Base-by-base conservation (phyloP, 352 stramenopile genomes). In the Pythium angustatum region DNA sequence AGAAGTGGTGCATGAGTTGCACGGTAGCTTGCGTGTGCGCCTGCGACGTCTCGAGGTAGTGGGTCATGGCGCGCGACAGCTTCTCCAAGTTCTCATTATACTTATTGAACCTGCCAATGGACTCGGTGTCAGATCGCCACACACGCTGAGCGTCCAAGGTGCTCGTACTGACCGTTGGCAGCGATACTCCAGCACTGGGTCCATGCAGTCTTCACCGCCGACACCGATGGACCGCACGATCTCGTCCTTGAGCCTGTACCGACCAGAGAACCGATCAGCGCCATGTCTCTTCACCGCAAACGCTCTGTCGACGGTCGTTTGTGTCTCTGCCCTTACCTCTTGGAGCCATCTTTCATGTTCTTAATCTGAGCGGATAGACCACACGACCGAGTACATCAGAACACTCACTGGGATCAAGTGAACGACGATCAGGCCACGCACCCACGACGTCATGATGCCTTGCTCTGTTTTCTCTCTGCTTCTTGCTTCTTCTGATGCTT, bases 181-280 rank as follows among this genome's bases (percentile, higher is more conserved):
- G 41, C 83, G 79, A 45, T 79, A 81, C 53, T 90, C 81, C 17
- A 93, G 63, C 45, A 85, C 81, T 1, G 81, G 81, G 28, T 93
- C 81, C 30, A 88, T 69, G n/a, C 72, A 76, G 15, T 72, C 83
- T 28, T 91, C 81, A 0, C 62, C 58, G 12, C 73, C 73, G 15
- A 66, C 72, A 17, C 81, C 71, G 36, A 92, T 85, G 26, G 57
- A 62, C 15, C 83, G 72, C 34, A 81, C 83, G 36, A 92, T 70
- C 66, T 90, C 81, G 54, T 92, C 79, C 59, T 92, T 92, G 61
- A 92, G 63, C 30, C 83, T 90, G n/a, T n/a, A n/a, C n/a, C n/a
- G n/a, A n/a, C n/a, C n/a, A n/a, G n/a, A n/a, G n/a, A n/a, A n/a
- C n/a, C n/a, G n/a, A n/a, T n/a, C n/a, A n/a, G n/a, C n/a, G n/a